Base-by-base conservation (phyloP, 2,329 filamentous ascomycete species). In the Didymella glomerata region DNA sequence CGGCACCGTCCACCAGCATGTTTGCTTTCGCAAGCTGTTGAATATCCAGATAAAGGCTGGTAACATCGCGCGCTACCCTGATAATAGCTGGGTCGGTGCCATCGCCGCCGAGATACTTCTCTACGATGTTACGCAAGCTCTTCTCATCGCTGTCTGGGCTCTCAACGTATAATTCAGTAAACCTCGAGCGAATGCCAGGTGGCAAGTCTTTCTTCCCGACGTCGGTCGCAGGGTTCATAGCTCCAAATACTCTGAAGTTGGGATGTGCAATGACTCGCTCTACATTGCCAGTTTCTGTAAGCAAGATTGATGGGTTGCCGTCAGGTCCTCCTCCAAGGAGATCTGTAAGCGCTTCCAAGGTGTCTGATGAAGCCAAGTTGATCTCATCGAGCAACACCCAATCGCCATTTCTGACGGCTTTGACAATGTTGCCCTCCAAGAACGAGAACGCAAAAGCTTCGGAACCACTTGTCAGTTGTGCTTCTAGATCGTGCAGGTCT, bases 171-270 rank as follows among this genome's bases (percentile, higher is more conserved):
- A 99, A 83, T 76, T 99, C 95, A 0, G 95, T 98, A 73, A 99
- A 99, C 48, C 93, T 87, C 9, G 93, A 96, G 54, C 94, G 85
- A 42, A 98, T 87, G 1, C 94, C 93, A 54, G 91, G 88, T 0
- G 94, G 93, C 16, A 99, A 81, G 76, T 99, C 95, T 55, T 94
- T 89, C 79, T 99, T 99, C 61, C 96, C 95, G 55, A 97, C 88
- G 80, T 99, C 95, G 3, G 95, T 99, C 5, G 95, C 95, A 28
- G 95, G 95, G 72, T 99, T 99, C 95, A 99, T 99, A 27, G 96
- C 95, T 50, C 92, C 96, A 73, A 99, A 99, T 14, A 99, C 91
- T 38, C 95, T 88, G 76, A 99, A 99, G 64, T 97, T 88, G 0
- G 92, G 89, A 76, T 99, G 94, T 0, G 93, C 95, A 61, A 89